Base-by-base conservation (phyloP, 768 basidiomycete species). In the Lyophyllum semitale region DNA sequence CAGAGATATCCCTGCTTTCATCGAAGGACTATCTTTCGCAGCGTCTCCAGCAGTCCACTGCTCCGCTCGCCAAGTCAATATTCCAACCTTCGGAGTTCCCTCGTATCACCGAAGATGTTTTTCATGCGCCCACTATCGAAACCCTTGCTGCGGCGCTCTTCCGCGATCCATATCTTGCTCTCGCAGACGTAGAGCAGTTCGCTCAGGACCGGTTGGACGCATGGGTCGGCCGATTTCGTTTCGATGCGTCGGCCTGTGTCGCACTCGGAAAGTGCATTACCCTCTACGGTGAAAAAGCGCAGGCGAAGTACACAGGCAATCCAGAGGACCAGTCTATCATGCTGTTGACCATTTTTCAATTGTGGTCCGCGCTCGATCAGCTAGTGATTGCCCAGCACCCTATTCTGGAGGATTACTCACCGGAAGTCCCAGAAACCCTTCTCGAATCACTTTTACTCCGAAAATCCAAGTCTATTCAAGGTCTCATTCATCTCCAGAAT, bases 321-420 rank as follows among this genome's bases (percentile, higher is more conserved):
- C 73, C 77, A 8, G 77, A 80, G 54, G 59, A 68, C 27, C 35
- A 67, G 4, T 81, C 80, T 0, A 50, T 75, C 2, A 77, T 83
- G 72, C 57, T 83, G 38, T 61, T 84, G 43, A 76, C 76, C 4
- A 54, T 75, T 29, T 60, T 82, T 18, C 75, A 81, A 29, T 68
- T 83, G n/a, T 83, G 82, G 82, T 67, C 77, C 0, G 77, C 73
- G 0, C 65, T 83, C 6, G 81, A 83, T 58, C 69, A 58, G 23
- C 29, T 76, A 11, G 69, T 63, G 2, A 62, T 74, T 18, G 37
- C 35, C 17, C 63, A 69, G 22, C 63, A 66, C 33, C 76, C 81
- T 2, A 66, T 82, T 8, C 63, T 84, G 5, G 42, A 38, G 0
- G 63, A 74, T 4, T 83, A 79, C 82, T 35, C 33, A 15, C 33